Evolutionary conservation across 768 basidiomycete genomes (phyloP).

Genomic region (Naematelia aurantialba): DNA sequence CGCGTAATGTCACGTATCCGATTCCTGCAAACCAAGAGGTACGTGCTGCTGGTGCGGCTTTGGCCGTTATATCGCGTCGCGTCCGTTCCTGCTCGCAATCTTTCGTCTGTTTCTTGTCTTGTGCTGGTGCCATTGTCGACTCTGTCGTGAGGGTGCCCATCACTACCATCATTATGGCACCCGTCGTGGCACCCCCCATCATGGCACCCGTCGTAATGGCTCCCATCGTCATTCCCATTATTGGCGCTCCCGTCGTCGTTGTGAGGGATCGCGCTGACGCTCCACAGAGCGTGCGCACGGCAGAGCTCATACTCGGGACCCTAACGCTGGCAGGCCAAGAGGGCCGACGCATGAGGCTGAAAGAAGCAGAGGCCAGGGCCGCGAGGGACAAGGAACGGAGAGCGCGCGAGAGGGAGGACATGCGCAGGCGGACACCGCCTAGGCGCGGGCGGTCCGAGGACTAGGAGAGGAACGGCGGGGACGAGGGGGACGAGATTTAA

Average conservation of each 20-base stretch:
- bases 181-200: too few species aligned
- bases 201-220: too few species aligned
- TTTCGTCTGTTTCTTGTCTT: neutral
- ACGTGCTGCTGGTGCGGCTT: slow-evolving; percentile 26
- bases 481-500: neutral
- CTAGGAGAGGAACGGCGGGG: too few species aligned
- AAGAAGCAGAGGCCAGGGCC: slow-evolving; percentile 6
- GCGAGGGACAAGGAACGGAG: slow-evolving; percentile 1
- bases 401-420: neutral
- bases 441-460: neutral
- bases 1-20: slow-evolving; percentile 92
- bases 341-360: slow-evolving; percentile 44
- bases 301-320: slow-evolving; percentile 84
- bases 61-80: neutral
- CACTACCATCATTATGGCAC: neutral
- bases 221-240: too few species aligned
- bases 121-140: neutral
- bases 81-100: neutral
- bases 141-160: neutral
- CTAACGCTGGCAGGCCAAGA: slow-evolving; percentile 75
- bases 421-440: neutral
- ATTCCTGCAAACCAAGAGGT: slow-evolving; percentile 96
- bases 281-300: slow-evolving; percentile 66
- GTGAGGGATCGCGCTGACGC: neutral
- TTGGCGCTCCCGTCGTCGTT: too few species aligned